Evolutionary conservation across 345 rosid genomes (phyloP), one percentile per base, ranked within the genome.

Genomic region (Acer yangbiense): DNA sequence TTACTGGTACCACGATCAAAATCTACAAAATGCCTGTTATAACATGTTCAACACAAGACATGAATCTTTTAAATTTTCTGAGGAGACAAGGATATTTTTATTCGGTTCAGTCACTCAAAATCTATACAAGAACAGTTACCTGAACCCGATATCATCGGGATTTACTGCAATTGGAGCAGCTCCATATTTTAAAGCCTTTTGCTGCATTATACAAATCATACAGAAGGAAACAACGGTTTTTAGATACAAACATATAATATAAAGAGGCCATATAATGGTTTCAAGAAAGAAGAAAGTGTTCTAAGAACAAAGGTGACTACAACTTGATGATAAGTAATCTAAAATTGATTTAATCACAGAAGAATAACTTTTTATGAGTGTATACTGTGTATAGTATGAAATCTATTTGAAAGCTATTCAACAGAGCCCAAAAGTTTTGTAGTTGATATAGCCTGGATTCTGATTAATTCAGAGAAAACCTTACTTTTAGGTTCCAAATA

Each of bases 121-220:
- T 69, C 44, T 65, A 43, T 69, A 21, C 23, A 67, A 76, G 52
- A 76, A 72, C 57, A 58, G 35, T 78, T 79, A 90, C 94, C 90
- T 86, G 77, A 82, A 79, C 41, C 35, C 67, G 35, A 80, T 82
- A 27, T 77, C 84, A 63, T 48, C 46, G 2, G 84, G 65, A 76
- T 85, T 65, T 18, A 87, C 61, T 23, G 82, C 82, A 18, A 92
- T 25, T 50, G 94, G 97, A 76, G 79, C 86, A 76, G 94, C 86
- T 79, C 97, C 97, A 52, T 90, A 92, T 81, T 79, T 89, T 81
- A 90, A 83, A 60, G 97, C 97, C 81, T 90, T 92, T 72, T 88
- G 87, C 97, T 92, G 76, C 87, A 83, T 74, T 78, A 80, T 71
- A 27, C 44, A 64, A 46, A 64, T 68, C 25, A 75, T 0, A 41